Evolutionary conservation across 2,329 filamentous ascomycete species (phyloP).

Genomic region (Leptodontidium sp.): DNA sequence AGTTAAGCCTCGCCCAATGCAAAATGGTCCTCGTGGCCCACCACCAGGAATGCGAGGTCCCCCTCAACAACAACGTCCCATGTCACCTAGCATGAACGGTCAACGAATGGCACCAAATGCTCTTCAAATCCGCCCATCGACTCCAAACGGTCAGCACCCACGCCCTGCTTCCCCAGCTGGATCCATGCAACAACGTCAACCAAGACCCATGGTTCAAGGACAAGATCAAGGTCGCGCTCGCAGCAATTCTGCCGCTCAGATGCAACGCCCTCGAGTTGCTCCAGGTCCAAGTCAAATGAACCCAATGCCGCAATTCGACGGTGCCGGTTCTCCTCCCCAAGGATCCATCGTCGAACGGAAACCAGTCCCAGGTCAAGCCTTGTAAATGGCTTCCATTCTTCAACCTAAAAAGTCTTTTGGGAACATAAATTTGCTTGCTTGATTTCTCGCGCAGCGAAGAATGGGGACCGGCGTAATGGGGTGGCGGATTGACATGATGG

Average conservation of each 20-base stretch:
- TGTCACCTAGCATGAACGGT: constrained; percentile 31
- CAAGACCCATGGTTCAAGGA: constrained; percentile 19
- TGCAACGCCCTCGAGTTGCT: constrained; percentile 33
- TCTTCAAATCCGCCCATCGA: constrained; percentile 27
- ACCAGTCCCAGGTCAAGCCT: constrained; percentile 46
- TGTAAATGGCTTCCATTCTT: constrained; percentile 34
- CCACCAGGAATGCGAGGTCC: constrained; percentile 38
- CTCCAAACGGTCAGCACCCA: constrained; percentile 19
- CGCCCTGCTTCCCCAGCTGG: constrained; percentile 20
- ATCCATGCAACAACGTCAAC: constrained; percentile 18
- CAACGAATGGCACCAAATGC: constrained; percentile 39
- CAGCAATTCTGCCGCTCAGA: constrained; percentile 38
- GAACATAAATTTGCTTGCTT: constrained; percentile 23
- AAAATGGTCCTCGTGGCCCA: constrained; percentile 42
- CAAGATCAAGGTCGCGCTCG: constrained; percentile 34
- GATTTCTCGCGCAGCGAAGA: constrained; percentile 18
- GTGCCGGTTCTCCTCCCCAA: constrained; percentile 28
- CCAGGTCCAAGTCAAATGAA: constrained; percentile 44
- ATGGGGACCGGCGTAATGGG: constrained; percentile 30
- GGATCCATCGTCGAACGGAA: constrained; percentile 40
- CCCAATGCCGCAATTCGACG: constrained; percentile 27
- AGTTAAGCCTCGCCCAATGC: constrained; percentile 62
- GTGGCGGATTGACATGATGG: constrained; percentile 32
- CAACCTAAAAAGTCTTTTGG: constrained; percentile 5
- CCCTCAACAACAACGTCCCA: constrained; percentile 34